A percentile compares a stretch with the other conserved stretches of the same genome.
Conservation (phyloP, 768 basidiomycete genomes). For the Mycena filopes region DNA sequence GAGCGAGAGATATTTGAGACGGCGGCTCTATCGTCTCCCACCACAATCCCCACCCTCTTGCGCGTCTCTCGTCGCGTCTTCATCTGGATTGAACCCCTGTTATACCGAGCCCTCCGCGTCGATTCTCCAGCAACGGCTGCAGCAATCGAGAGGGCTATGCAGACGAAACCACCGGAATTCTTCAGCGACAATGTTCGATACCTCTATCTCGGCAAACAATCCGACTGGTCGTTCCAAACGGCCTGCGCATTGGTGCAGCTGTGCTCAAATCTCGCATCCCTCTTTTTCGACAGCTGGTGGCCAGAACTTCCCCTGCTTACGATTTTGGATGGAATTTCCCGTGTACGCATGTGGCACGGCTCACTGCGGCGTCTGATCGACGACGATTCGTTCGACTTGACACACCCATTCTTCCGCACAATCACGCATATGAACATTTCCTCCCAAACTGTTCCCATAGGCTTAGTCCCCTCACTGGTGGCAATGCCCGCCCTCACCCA, state of each 20-base stretch:
- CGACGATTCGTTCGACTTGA: background rate
- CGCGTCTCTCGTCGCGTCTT: too few species aligned
- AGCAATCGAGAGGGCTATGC: background rate
- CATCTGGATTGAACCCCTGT: constrained; percentile 13
- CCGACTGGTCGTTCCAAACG: background rate
- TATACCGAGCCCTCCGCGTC: constrained; percentile 5
- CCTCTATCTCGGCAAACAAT: background rate
- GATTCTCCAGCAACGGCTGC: background rate
- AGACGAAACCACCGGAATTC: background rate
- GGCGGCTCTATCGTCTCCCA: too few species aligned
- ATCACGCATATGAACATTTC: constrained; percentile 10
- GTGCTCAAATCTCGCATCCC: background rate
- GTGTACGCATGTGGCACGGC: constrained; percentile 8
- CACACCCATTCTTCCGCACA: constrained; percentile 2
- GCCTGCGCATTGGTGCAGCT: background rate
- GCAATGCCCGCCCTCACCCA: constrained; percentile 14
- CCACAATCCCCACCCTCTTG: too few species aligned
- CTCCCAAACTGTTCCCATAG: background rate
- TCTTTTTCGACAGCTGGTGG: background rate
- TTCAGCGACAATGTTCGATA: constrained; percentile 9
- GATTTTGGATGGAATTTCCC: background rate
- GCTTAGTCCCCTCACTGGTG: background rate
- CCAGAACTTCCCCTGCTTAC: background rate
- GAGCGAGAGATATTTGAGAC: too few species aligned
- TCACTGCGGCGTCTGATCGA: background rate